Conservation (phyloP, 2,329 filamentous ascomycete genomes). For the Phialemonium atrogriseum region DNA sequence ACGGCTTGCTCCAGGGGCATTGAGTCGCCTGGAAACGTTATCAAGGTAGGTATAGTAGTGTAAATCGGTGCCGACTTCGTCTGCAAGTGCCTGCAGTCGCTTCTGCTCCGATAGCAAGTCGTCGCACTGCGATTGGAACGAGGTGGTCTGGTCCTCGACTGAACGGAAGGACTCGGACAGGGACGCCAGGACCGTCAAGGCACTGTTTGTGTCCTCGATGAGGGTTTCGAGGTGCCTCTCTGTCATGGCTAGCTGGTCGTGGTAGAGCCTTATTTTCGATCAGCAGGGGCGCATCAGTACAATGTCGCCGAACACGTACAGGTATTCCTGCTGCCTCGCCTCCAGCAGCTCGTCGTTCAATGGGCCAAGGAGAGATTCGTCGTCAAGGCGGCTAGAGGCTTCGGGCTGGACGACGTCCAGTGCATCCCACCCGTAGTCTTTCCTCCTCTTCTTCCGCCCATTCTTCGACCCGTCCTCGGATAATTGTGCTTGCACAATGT, state of each 20-base stretch:
- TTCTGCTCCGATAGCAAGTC: slow-evolving; percentile 76
- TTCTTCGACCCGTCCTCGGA: slow-evolving; percentile 39
- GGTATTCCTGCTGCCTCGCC: slow-evolving; percentile 77
- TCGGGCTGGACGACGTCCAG: slow-evolving; percentile 29
- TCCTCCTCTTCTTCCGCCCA: slow-evolving; percentile 29
- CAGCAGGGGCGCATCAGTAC: slow-evolving; percentile 15
- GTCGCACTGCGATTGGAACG: slow-evolving; percentile 88
- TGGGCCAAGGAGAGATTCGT: slow-evolving; percentile 37
- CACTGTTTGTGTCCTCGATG: slow-evolving; percentile 66
- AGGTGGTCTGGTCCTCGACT: slow-evolving; percentile 85
- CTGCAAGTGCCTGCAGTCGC: slow-evolving; percentile 67
- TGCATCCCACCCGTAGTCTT: slow-evolving; percentile 41
- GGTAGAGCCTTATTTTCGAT: slow-evolving; percentile 52
- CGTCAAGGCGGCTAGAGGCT: slow-evolving; percentile 12
- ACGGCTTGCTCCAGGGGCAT: slow-evolving; percentile 81
- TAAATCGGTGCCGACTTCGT: slow-evolving; percentile 82
- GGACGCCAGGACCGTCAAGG: slow-evolving; percentile 66
- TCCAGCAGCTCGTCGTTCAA: slow-evolving; percentile 64
- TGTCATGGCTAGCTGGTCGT: slow-evolving; percentile 72
- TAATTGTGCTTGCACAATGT: slow-evolving; percentile 49
- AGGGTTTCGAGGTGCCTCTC: slow-evolving; percentile 75
- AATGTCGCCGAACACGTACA: slow-evolving; percentile 41
- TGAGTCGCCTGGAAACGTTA: slow-evolving; percentile 78
- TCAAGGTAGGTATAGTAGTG: slow-evolving; percentile 93
- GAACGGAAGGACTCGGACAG: slow-evolving; percentile 80